Conservation (phyloP, 2,329 filamentous ascomycete genomes). For the Thielaviopsis punctulata region DNA sequence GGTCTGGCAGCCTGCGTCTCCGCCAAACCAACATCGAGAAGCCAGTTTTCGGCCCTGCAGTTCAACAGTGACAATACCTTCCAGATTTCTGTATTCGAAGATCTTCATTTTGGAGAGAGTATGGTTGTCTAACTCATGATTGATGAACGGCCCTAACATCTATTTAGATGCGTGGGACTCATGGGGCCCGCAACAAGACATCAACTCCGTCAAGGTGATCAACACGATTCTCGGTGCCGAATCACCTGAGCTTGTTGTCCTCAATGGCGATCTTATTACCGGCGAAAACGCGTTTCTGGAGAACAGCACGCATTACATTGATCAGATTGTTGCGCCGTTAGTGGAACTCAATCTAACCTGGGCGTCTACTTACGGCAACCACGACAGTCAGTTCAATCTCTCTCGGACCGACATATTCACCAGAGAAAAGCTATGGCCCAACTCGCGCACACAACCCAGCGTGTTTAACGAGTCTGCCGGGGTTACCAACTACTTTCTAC, state of each 20-base stretch:
- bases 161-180: neutral
- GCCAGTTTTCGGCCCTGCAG: neutral
- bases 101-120: constrained; percentile 53
- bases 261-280: constrained; percentile 57
- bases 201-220: constrained; percentile 39
- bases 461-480: constrained; percentile 16
- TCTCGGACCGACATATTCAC: constrained; percentile 27
- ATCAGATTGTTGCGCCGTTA: constrained; percentile 41
- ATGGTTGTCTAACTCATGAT: constrained; percentile 13
- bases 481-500: constrained; percentile 25
- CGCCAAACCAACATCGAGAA: neutral
- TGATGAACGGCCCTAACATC: neutral
- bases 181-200: constrained; percentile 36
- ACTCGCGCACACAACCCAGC: constrained; percentile 11
- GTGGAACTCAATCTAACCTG: constrained; percentile 37
- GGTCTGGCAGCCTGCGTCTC: neutral
- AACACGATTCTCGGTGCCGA: constrained; percentile 39
- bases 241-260: constrained; percentile 40
- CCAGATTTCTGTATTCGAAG: constrained; percentile 44
- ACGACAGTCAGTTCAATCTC: constrained; percentile 45
- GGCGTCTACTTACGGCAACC: constrained; percentile 56
- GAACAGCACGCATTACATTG: constrained; percentile 35
- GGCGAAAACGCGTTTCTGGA: constrained; percentile 42
- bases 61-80: constrained; percentile 25
- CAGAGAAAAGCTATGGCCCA: constrained; percentile 19